These are phyloP conservation scores for Stagonosporopsis tanaceti DNA, from an alignment of 2,329 filamentous ascomycete species.

Conservation along the genomic window DNA sequence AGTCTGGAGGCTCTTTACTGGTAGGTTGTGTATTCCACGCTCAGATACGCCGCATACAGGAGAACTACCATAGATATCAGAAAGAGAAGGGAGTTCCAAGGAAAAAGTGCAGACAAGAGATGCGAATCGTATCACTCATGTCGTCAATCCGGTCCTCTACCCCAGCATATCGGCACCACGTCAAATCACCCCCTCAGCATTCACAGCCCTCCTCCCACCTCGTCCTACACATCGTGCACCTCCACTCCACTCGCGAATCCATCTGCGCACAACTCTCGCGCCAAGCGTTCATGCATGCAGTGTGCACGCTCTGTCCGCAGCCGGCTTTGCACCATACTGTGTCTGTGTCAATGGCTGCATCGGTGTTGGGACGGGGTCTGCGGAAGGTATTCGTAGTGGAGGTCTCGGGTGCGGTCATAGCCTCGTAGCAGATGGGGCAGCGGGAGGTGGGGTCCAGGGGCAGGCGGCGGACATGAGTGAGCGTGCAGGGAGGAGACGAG, in stretches of 20 bases:
- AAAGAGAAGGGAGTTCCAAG: not conserved
- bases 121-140: not conserved
- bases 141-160: too few species aligned
- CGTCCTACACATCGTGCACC: slow-evolving; percentile 17
- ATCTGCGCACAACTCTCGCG: not conserved
- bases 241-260: not conserved
- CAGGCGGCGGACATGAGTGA: slow-evolving; percentile 26
- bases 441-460: slow-evolving; percentile 10
- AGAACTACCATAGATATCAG: not conserved
- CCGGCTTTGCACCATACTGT: slow-evolving; percentile 25
- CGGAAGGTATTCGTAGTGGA: not conserved
- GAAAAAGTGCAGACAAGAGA: not conserved
- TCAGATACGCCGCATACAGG: too few species aligned
- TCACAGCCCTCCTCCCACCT: slow-evolving; percentile 13
- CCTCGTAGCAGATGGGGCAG: slow-evolving; percentile 19
- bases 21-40: too few species aligned
- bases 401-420: not conserved
- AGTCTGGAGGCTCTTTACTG: too few species aligned
- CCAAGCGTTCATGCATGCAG: slow-evolving; percentile 24
- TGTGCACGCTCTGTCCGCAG: slow-evolving; percentile 30
- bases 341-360: not conserved
- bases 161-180: too few species aligned
- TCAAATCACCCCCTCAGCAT: slow-evolving; percentile 1
- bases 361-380: not conserved
- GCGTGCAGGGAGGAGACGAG: slow-evolving; percentile 1